Base-by-base conservation (phyloP, 1,284 basidiomycete genomes). In the Ceratobasidium sp. region DNA sequence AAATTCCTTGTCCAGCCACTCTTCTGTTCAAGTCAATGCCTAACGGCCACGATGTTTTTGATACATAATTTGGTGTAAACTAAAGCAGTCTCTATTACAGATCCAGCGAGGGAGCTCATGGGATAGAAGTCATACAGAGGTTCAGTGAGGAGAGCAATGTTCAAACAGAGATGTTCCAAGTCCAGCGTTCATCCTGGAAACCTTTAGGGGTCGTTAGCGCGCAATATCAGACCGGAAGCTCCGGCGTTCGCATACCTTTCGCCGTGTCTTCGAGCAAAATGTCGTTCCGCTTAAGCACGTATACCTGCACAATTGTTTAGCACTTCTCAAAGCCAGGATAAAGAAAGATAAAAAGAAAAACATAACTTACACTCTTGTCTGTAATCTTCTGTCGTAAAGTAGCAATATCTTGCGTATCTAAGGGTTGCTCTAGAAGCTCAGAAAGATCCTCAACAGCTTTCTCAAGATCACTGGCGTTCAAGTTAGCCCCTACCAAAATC, bases 261-360 rank as follows among this genome's bases (percentile, higher is more conserved):
- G 96, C 91, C 0, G 97, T 98, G 81, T 99, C 97, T 77, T 98
- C 93, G 43, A 99, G 84, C 77, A 99, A 86, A 77, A 98, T 97
- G 80, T 96, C 93, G 80, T 98, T 95, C 52, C 98, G 88, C 83
- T 96, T 98, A 83, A 95, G 91, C 9, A 98, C 96, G 79, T 98
- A 98, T n/a, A 95, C 92, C 90, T 93, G 74, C 26, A 74, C 54
- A 63, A 41, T 26, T 23, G 55, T 28, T 55, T 23, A 71, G 41
- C 18, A 43, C 38, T n/a, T n/a, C 8, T 41, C 23, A 49, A 47
- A 32, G 44, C 52, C 54, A 49, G 63, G 52, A 26, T 14, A 74
- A 55, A 46, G 35, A 32, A 46, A 55, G 38, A n/a, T n/a, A n/a
- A n/a, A n/a, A n/a, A n/a, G n/a, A n/a, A n/a, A n/a, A n/a, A n/a